Percentiles rank a stretch among this genome's conserved stretches.
These are phyloP conservation scores for Drechslerella coelobrocha DNA, from an alignment of 2,329 filamentous ascomycete genomes.

Conservation along the genomic window DNA sequence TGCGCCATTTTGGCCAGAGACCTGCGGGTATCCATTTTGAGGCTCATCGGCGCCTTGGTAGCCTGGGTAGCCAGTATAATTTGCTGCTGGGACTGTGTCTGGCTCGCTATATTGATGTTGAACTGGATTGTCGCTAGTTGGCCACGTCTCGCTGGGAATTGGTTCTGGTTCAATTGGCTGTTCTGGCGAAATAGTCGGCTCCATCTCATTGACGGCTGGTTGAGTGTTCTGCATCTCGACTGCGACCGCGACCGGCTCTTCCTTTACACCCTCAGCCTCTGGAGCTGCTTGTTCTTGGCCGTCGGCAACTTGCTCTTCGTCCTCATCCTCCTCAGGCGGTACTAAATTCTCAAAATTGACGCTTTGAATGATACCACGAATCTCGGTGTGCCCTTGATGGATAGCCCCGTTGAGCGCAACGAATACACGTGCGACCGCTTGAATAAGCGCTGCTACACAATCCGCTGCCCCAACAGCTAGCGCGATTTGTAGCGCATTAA, in stretches of 20 bases:
- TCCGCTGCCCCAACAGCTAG: constrained; percentile 53
- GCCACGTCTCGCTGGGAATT: too few species aligned
- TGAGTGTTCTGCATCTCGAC: too few species aligned
- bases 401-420: constrained; percentile 56
- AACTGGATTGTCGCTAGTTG: too few species aligned
- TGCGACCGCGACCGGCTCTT: neutral
- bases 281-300: neutral
- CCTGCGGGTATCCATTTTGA: too few species aligned
- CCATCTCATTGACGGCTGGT: too few species aligned
- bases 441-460: constrained; percentile 56
- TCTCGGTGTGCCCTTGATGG: constrained; percentile 55
- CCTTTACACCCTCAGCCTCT: neutral
- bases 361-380: constrained; percentile 55
- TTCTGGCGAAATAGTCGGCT: neutral
- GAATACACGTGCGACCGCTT: constrained; percentile 56
- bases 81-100: constrained; percentile 22
- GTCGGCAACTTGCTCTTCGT: neutral
- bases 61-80: constrained; percentile 27
- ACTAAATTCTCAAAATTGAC: constrained; percentile 52
- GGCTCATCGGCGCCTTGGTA: too few species aligned
- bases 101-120: too few species aligned
- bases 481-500: constrained; percentile 57
- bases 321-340: neutral
- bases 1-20: too few species aligned
- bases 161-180: too few species aligned